Evolutionary conservation across 2,329 filamentous ascomycete species (phyloP).

Genomic region (Celoporthe dispersa): DNA sequence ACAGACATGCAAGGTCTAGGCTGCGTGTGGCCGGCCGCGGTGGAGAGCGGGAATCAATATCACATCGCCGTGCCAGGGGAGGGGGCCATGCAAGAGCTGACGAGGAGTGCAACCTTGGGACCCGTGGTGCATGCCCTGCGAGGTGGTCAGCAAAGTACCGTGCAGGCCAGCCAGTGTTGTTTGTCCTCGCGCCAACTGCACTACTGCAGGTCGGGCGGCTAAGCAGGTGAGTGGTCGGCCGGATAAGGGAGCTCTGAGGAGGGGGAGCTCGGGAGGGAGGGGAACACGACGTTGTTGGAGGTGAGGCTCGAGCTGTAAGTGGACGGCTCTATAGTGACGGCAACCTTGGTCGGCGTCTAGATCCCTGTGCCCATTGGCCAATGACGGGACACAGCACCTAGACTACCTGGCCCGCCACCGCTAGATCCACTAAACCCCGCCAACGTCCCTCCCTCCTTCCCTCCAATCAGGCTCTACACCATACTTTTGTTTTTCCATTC

Average conservation of each 20-base stretch:
- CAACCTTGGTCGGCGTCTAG: slow-evolving; percentile 43
- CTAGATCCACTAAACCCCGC: neutral
- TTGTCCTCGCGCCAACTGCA: slow-evolving; percentile 35
- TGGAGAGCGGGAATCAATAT: slow-evolving; percentile 34
- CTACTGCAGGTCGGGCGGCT: slow-evolving; percentile 48
- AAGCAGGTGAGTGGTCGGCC: slow-evolving; percentile 39
- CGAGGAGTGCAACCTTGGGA: neutral
- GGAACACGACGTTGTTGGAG: slow-evolving; percentile 12
- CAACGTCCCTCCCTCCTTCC: neutral
- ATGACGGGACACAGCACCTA: slow-evolving; percentile 32
- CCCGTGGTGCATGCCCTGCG: neutral
- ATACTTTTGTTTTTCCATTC: neutral
- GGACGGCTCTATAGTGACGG: slow-evolving; percentile 16
- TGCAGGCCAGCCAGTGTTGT: slow-evolving; percentile 32
- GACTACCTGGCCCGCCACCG: slow-evolving; percentile 30
- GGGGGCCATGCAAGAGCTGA: neutral
- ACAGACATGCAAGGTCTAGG: slow-evolving; percentile 16
- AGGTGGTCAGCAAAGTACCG: neutral
- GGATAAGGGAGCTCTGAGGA: slow-evolving; percentile 14
- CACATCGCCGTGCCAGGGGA: slow-evolving; percentile 27
- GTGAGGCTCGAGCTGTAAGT: slow-evolving; percentile 17
- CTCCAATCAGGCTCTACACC: slow-evolving; percentile 12
- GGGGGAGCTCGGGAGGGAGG: neutral
- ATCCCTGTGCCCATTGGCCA: slow-evolving; percentile 40
- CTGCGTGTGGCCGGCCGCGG: slow-evolving; percentile 15